Conservation (phyloP, 2,329 filamentous ascomycete species). For the Colletotrichum sp. region DNA sequence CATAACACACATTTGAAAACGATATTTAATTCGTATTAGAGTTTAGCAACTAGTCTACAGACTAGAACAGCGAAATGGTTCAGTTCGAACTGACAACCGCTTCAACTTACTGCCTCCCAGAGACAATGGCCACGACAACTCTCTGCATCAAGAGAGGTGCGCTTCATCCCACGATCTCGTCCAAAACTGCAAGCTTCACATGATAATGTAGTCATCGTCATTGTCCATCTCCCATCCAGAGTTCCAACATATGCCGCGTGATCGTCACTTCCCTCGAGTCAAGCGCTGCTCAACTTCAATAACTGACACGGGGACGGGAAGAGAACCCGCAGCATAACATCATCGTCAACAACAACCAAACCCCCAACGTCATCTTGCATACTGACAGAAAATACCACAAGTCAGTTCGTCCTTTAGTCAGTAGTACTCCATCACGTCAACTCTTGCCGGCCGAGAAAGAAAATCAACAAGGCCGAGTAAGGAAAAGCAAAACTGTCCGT, state of each 20-base stretch:
- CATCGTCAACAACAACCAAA: neutral
- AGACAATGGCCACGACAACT: neutral
- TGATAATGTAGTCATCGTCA: neutral
- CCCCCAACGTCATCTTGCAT: neutral
- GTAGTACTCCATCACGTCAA: neutral
- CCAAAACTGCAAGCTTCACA: neutral
- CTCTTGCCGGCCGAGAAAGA: neutral
- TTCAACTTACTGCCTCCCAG: neutral
- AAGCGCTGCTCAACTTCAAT: neutral
- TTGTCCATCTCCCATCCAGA: neutral
- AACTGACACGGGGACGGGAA: neutral
- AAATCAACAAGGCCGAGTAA: neutral
- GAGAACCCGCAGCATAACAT: neutral
- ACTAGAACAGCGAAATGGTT: neutral
- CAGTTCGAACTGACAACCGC: fast-evolving
- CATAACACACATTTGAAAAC: neutral
- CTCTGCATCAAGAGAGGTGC: neutral
- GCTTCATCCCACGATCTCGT: neutral
- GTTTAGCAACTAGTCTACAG: neutral
- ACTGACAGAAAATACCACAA: neutral
- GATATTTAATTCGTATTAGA: fast-evolving
- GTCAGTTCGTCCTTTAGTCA: neutral
- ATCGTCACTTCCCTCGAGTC: neutral
- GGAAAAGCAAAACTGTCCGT: neutral
- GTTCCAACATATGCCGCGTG: neutral